These are phyloP conservation scores for Ceratocystis variospora DNA, from an alignment of 2,329 filamentous ascomycete species.

Conservation along the genomic window DNA sequence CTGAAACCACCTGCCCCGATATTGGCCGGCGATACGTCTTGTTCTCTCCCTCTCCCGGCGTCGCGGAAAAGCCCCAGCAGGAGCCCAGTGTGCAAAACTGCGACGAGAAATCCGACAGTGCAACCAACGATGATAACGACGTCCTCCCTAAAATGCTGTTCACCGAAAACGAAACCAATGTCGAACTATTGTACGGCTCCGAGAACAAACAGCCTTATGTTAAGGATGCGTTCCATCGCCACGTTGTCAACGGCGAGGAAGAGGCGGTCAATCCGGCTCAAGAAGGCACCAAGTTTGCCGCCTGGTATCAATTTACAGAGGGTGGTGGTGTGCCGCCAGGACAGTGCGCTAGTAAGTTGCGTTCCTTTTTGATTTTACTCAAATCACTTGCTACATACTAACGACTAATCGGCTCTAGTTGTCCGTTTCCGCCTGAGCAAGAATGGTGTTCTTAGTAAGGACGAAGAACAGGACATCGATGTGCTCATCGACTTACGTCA, in stretches of 20 bases:
- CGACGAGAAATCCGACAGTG: constrained; percentile 27
- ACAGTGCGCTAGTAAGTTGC: constrained; percentile 69
- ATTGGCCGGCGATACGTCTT: constrained; percentile 74
- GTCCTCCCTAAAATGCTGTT: constrained; percentile 76
- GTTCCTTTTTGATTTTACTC: constrained; percentile 22
- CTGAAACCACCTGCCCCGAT: constrained; percentile 37
- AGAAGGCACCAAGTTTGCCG: constrained; percentile 74
- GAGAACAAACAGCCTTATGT: constrained; percentile 73
- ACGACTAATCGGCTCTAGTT: constrained; percentile 35
- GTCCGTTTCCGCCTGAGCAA: constrained; percentile 81
- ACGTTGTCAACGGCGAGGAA: constrained; percentile 72
- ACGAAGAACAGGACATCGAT: constrained; percentile 38
- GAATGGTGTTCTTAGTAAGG: constrained; percentile 32
- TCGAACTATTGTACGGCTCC: constrained; percentile 58
- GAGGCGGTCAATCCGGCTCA: constrained; percentile 66
- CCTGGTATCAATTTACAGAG: constrained; percentile 87
- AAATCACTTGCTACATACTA: neutral
- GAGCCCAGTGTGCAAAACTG: constrained; percentile 24
- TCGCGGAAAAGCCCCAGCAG: constrained; percentile 29
- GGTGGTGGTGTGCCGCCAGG: constrained; percentile 75
- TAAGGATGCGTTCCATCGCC: constrained; percentile 87
- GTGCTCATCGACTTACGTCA: constrained; percentile 74
- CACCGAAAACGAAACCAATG: constrained; percentile 93
- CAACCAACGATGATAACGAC: constrained; percentile 47
- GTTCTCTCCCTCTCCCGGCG: constrained; percentile 78